Evolutionary conservation across 2,329 filamentous ascomycete species (phyloP).

Genomic region (Spiromastix sp.): DNA sequence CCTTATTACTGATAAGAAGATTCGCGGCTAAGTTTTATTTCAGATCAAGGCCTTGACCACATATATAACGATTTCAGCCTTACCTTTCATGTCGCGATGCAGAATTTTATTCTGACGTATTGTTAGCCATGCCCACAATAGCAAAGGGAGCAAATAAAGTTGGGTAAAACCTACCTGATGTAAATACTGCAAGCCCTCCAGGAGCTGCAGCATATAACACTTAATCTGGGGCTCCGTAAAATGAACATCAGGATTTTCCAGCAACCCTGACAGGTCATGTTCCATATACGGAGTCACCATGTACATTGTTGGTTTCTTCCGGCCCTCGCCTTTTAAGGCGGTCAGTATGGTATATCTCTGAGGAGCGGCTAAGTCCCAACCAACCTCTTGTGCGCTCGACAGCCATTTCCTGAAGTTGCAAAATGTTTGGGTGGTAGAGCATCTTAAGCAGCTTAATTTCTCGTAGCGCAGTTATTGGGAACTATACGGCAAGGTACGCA

Average conservation of each 20-base stretch:
- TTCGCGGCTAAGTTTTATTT: constrained; percentile 59
- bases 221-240: constrained; percentile 91
- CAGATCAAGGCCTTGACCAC: not conserved
- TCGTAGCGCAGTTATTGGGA: constrained; percentile 93
- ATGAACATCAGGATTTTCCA: constrained; percentile 84
- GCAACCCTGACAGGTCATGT: constrained; percentile 90
- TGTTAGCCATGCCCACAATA: constrained; percentile 18
- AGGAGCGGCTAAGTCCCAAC: constrained; percentile 2
- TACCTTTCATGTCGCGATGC: constrained; percentile 88
- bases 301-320: constrained; percentile 75
- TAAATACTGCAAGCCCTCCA: constrained; percentile 81
- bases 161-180: constrained; percentile 50
- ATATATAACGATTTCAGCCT: constrained; percentile 5
- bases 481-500: constrained; percentile 37
- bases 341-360: constrained; percentile 12
- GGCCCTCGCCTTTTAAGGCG: constrained; percentile 52
- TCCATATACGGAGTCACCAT: constrained; percentile 99
- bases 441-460: constrained; percentile 97
- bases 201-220: constrained; percentile 89
- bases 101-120: constrained; percentile 57
- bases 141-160: not conserved
- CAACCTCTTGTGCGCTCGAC: constrained; percentile 62
- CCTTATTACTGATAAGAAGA: constrained; percentile 86
- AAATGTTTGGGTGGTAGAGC: constrained; percentile 79
- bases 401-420: constrained; percentile 89